Evolutionary conservation across 441 rosid genomes (phyloP), one percentile per base, ranked within the genome.

Genomic region (Hura crepitans): DNA sequence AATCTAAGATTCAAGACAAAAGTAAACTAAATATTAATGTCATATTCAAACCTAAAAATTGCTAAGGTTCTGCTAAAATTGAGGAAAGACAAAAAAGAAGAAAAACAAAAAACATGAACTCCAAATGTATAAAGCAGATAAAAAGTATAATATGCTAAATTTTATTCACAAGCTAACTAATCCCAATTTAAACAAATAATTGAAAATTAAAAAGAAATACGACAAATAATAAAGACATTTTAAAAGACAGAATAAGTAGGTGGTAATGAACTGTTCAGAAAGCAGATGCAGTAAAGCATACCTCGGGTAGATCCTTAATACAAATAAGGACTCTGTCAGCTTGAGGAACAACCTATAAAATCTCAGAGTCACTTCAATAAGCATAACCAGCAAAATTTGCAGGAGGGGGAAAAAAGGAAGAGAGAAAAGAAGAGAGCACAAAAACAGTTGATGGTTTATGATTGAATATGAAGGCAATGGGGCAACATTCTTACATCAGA

Each of bases 271-370:
- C 27, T 2, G 1, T 62, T 42, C 33, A 23, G 51, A 56, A 15
- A 42, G 51, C 33, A 39, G n/a, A 39, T 23, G 62, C 51, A 67
- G 20, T 54, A 58, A 22, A 31, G 11, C 50, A 61, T 61, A 62
- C 74, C 74, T 70, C 58, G 17, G 74, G 74, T 50, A 61, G 60
- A 27, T 62, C 74, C 62, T 70, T 70, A 70, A 70, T 70, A 33
- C 60, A 60, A 62, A 70, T 70, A 49, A 70, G 66, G 15, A 10
- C 6, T 54, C 46, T 22, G 23, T 61, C 42, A 61, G 66, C 46
- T 15, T 7, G 35, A 53, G 37, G 13, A 62, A 13, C 51, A 20
- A 37, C 61, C 74, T 70, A 46, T 67, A 70, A n/a, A n/a, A 4
- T 6, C 23, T 14, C 60, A 47, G 37, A 61, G 60, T 50, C 15